Percentiles rank a stretch among this genome's conserved stretches.
Conservation (phyloP, 768 basidiomycete genomes). For the Botryobasidium botryosum region DNA sequence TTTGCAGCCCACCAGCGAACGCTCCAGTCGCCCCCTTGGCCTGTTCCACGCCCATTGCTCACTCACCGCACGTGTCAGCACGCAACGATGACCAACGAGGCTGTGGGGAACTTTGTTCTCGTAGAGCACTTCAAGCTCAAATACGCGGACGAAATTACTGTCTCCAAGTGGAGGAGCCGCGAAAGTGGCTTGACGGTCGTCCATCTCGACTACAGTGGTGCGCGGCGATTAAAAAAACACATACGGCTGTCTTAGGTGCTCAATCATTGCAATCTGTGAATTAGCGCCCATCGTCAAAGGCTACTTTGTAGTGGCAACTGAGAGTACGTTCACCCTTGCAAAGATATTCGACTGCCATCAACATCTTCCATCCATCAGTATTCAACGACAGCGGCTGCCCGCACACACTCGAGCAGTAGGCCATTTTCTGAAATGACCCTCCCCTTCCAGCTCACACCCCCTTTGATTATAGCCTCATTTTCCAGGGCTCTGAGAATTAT, state of each 20-base stretch:
- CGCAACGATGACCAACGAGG: too few relatives aligned
- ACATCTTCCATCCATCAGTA: conserved; percentile 38
- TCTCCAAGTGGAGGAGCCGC: conserved; percentile 81
- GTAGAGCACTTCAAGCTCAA: conserved; percentile 58
- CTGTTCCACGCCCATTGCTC: too few relatives aligned
- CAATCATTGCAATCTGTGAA: too few relatives aligned
- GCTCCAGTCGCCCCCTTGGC: too few relatives aligned
- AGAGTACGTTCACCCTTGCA: conserved; percentile 43
- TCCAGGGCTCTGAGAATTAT: conserved; percentile 90
- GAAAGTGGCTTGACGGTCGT: conserved; percentile 79
- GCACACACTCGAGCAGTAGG: conserved; percentile 88
- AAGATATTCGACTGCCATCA: not conserved
- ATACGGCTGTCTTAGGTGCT: too few relatives aligned
- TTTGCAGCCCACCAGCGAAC: too few relatives aligned
- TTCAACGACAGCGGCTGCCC: conserved; percentile 92
- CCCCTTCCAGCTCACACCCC: too few relatives aligned
- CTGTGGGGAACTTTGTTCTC: too few relatives aligned
- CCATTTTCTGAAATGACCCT: too few relatives aligned
- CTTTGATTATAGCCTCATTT: too few relatives aligned
- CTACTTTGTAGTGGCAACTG: conserved; percentile 78
- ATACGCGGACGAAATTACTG: conserved; percentile 59
- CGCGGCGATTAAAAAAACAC: too few relatives aligned
- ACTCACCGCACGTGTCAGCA: too few relatives aligned
- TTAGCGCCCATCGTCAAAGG: conserved; percentile 78
- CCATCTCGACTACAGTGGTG: conserved; percentile 80